Evolutionary conservation across 2,329 filamentous ascomycete genomes (phyloP).

Genomic region (Aureobasidium pullulans): DNA sequence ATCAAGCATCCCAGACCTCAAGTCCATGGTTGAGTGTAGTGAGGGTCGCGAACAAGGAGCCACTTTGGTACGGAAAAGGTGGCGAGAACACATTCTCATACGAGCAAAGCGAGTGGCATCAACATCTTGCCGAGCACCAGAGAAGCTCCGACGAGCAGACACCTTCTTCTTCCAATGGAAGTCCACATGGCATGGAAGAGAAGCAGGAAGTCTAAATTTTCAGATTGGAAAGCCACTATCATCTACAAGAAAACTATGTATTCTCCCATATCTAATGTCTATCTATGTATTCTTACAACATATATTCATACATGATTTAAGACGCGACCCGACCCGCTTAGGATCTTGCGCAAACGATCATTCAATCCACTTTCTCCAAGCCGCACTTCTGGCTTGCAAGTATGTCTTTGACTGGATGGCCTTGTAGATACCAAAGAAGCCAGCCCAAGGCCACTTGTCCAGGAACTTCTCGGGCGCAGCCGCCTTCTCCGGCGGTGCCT

Average conservation of each 20-base stretch:
- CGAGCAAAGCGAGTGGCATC: conserved; percentile 30
- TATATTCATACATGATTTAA: background rate
- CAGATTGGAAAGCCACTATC: background rate
- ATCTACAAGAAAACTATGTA: background rate
- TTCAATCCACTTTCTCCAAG: conserved; percentile 9
- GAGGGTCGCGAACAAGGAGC: conserved; percentile 43
- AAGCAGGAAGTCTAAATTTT: conserved; percentile 1
- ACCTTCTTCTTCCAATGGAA: background rate
- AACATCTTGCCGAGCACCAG: conserved; percentile 16
- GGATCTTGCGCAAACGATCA: background rate
- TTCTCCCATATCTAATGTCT: background rate
- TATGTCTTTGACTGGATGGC: conserved; percentile 16
- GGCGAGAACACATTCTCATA: conserved; percentile 48
- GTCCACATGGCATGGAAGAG: conserved; percentile 4
- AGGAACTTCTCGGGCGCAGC: background rate
- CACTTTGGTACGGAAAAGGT: conserved; percentile 50
- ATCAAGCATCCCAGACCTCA: conserved; percentile 36
- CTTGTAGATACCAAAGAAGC: conserved; percentile 16
- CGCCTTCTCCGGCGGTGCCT: background rate
- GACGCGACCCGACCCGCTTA: background rate
- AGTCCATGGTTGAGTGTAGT: conserved; percentile 43
- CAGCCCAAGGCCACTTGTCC: conserved; percentile 15
- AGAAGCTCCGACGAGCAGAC: background rate
- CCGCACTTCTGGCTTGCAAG: conserved; percentile 14
- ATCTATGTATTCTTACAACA: background rate